Percentiles rank a stretch among this genome's conserved stretches.
Conservation (phyloP, 495 filamentous ascomycete genomes). For the Penicillium antarcticum region DNA sequence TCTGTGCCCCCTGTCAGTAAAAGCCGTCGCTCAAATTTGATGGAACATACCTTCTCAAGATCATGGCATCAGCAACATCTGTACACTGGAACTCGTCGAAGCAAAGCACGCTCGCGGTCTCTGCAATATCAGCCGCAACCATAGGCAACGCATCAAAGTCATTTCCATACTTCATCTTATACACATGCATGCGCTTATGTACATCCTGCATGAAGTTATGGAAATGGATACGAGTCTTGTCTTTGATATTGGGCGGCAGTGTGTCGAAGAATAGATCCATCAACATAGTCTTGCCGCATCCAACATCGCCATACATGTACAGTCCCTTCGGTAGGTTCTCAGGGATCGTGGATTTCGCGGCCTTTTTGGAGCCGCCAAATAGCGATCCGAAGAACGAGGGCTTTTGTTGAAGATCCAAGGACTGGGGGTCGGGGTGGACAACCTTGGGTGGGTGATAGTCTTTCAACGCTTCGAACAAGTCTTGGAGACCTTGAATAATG, state of each 20-base stretch:
- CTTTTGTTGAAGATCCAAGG: slow-evolving; percentile 56
- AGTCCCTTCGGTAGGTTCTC: slow-evolving; percentile 77
- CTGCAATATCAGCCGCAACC: slow-evolving; percentile 88
- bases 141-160: slow-evolving; percentile 91
- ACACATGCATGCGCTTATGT: slow-evolving; percentile 83
- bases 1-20: slow-evolving; percentile 33
- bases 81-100: slow-evolving; percentile 99
- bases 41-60: slow-evolving; percentile 63
- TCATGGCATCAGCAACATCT: slow-evolving; percentile 99
- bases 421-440: slow-evolving; percentile 71
- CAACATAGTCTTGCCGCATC: slow-evolving; percentile 98
- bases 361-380: slow-evolving; percentile 51
- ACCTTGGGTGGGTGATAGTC: slow-evolving; percentile 70
- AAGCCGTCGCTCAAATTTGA: neutral
- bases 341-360: slow-evolving; percentile 50
- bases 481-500: slow-evolving; percentile 84
- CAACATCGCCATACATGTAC: slow-evolving; percentile 96
- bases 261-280: slow-evolving; percentile 99
- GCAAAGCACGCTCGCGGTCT: slow-evolving; percentile 80
- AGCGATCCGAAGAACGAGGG: slow-evolving; percentile 69
- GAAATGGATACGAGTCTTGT: slow-evolving; percentile 96
- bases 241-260: slow-evolving; percentile 71
- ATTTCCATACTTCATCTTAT: slow-evolving; percentile 84
- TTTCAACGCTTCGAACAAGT: slow-evolving; percentile 79
- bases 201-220: slow-evolving; percentile 99